phyloP scores from a whole-genome alignment of 2,329 filamentous ascomycete genomes.

The Claviceps maximensis region DNA sequence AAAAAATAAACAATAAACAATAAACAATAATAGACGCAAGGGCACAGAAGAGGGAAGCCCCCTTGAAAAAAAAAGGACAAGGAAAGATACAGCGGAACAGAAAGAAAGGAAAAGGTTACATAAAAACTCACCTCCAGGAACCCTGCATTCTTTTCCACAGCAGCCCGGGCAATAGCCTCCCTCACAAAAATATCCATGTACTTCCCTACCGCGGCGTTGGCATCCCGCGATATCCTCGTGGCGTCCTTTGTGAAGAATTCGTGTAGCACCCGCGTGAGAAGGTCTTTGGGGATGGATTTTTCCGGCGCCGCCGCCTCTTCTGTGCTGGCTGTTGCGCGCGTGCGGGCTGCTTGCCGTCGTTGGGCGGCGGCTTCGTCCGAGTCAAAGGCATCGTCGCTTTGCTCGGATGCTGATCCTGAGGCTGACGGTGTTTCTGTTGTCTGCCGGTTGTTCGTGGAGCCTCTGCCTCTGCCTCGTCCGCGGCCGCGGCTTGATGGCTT shows the following conservation, averaged over 20 bases:
- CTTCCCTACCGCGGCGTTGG: conserved; percentile 62
- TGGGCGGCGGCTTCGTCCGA: conserved; percentile 18
- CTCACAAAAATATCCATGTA: conserved; percentile 88
- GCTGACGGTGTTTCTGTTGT: conserved; percentile 11
- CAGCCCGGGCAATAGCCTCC: conserved; percentile 72
- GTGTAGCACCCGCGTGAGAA: conserved; percentile 66
- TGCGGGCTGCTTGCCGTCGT: conserved; percentile 3
- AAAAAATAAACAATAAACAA: too few species aligned
- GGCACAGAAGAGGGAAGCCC: neutral
- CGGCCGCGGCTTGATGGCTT: conserved; percentile 18
- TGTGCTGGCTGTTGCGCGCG: conserved; percentile 9
- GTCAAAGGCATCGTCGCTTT: conserved; percentile 24
- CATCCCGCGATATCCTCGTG: conserved; percentile 64
- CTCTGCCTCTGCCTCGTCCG: conserved; percentile 24
- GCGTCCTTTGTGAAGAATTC: conserved; percentile 62
- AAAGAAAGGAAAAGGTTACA: neutral
- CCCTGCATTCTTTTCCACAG: conserved; percentile 53
- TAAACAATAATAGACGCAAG: too few species aligned
- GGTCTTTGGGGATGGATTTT: conserved; percentile 52
- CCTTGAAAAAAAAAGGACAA: too few species aligned
- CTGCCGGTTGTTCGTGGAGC: conserved; percentile 12
- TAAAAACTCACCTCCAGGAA: conserved; percentile 57
- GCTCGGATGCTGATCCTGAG: conserved; percentile 15
- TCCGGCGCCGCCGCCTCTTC: conserved; percentile 24
- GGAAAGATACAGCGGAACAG: neutral